Base-by-base conservation (phyloP, 1,284 basidiomycete genomes). In the Phylloporus sp. region DNA sequence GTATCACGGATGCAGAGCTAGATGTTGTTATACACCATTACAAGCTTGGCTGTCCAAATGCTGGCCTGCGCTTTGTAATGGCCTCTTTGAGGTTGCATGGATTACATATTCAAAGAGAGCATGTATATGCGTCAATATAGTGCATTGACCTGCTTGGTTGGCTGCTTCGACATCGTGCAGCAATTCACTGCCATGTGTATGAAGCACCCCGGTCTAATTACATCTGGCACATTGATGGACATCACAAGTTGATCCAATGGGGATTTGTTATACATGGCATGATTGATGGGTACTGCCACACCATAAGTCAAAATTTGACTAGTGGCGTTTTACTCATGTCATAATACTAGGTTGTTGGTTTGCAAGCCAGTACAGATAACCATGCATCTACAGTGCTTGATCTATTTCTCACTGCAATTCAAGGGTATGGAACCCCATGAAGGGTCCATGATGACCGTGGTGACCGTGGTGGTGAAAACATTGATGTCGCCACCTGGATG, bases 201-300 rank as follows among this genome's bases (percentile, higher is more conserved):
- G 13, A 32, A 13, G 31, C 24, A 26, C 50, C n/a, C 7, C 12
- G 11, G 10, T 52, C 50, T 5, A 52, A 52, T 20, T 24, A 52
- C 24, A 4, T 52, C 13, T 68, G 58, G 63, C 83, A 84, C 66
- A 60, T 77, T 29, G 81, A 84, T 68, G 81, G 83, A 0, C 81
- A 84, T 57, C 82, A 84, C 63, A 84, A 84, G 60, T 66, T 84
- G 0, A 84, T 85, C 18, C 46, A 40, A 2, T 86, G 81, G 81
- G 82, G 82, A 0, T 74, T 85, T 60, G 81, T 85, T 0, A 78
- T 86, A 26, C 83, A 85, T 72, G 82, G 81, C 2, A 56, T 66
- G 17, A 62, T 66, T 15, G 49, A 55, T 34, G 49, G 54, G 2
- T 49, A 32, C 42, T 63, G 62, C 52, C 13, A 12, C 8, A 63